Percentiles rank a stretch among this genome's conserved stretches.
Evolutionary conservation across 441 rosid species (phyloP).

Genomic region (Capsella rubella): DNA sequence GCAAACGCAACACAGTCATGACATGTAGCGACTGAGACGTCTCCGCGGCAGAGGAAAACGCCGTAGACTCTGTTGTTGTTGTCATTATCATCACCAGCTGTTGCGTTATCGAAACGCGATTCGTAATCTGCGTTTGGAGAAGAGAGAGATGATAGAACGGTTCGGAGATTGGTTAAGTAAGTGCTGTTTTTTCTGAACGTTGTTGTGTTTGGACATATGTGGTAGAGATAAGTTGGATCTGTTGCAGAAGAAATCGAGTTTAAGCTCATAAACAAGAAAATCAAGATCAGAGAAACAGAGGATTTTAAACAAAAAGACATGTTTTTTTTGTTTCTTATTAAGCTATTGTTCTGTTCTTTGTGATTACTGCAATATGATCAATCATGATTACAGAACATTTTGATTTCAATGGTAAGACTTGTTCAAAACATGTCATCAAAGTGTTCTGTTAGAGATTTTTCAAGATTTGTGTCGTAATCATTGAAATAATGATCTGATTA

Average conservation of each 20-base stretch:
- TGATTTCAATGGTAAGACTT: constrained; percentile 21
- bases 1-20: constrained; percentile 48
- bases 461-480: neutral
- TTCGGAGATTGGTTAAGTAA: constrained; percentile 44
- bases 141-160: constrained; percentile 50
- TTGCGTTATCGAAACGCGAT: constrained; percentile 37
- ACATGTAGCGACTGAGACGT: constrained; percentile 40
- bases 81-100: constrained; percentile 33
- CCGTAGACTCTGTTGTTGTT: constrained; percentile 42
- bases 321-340: neutral
- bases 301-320: constrained; percentile 34
- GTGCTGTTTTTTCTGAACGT: constrained; percentile 45
- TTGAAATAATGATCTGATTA: constrained; percentile 24
- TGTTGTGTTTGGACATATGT: constrained; percentile 36
- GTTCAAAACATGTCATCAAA: constrained; percentile 4
- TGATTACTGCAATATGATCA: no score
- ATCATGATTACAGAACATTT: no score
- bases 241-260: constrained; percentile 21
- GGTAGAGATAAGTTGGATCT: constrained; percentile 32
- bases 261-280: constrained; percentile 21
- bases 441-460: neutral
- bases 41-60: constrained; percentile 62
- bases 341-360: constrained; percentile 23
- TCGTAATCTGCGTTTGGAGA: constrained; percentile 38
- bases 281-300: constrained; percentile 26